Percentiles rank a stretch among this genome's conserved stretches.
Conservation (phyloP, 1,284 basidiomycete genomes). For the Moesziomyces parantarcticus region DNA sequence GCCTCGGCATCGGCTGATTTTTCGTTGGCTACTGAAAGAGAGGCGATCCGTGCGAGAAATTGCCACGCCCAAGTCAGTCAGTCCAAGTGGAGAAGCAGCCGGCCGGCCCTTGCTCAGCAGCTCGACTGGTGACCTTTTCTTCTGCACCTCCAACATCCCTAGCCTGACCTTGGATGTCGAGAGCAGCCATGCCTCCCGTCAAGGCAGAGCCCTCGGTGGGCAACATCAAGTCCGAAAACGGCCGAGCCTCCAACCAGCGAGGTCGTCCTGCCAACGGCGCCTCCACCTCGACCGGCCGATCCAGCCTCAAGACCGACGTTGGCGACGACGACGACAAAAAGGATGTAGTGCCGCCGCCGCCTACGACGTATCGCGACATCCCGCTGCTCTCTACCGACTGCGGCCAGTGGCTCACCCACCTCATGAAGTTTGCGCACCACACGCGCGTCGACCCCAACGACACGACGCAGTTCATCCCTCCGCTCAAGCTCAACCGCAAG, state of each 20-base stretch:
- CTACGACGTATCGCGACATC: constrained; percentile 64
- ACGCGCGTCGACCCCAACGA: constrained; percentile 61
- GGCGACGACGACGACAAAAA: constrained; percentile 38
- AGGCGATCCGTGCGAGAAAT: constrained; percentile 3
- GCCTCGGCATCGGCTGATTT: too few relatives aligned
- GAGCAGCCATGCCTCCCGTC: constrained; percentile 39
- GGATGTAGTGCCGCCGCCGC: constrained; percentile 39
- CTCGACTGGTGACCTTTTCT: too few relatives aligned
- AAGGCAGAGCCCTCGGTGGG: constrained; percentile 38
- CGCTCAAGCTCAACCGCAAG: constrained; percentile 67
- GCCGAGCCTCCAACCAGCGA: constrained; percentile 10
- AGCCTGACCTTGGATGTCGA: too few relatives aligned
- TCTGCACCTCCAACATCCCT: too few relatives aligned
- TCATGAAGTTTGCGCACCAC: constrained; percentile 65
- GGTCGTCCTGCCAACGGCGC: constrained; percentile 24
- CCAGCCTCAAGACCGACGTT: constrained; percentile 24
- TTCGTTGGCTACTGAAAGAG: too few relatives aligned
- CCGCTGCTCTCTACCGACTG: constrained; percentile 59
- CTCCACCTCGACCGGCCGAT: constrained; percentile 4
- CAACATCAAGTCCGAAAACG: constrained; percentile 36
- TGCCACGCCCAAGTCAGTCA: background rate
- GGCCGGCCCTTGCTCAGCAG: too few relatives aligned
- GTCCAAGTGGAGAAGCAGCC: constrained; percentile 9
- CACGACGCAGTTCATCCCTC: constrained; percentile 56
- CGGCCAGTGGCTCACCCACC: constrained; percentile 52